phyloP scores from a whole-genome alignment of 495 filamentous ascomycete species.

The Platismatia glauca region DNA sequence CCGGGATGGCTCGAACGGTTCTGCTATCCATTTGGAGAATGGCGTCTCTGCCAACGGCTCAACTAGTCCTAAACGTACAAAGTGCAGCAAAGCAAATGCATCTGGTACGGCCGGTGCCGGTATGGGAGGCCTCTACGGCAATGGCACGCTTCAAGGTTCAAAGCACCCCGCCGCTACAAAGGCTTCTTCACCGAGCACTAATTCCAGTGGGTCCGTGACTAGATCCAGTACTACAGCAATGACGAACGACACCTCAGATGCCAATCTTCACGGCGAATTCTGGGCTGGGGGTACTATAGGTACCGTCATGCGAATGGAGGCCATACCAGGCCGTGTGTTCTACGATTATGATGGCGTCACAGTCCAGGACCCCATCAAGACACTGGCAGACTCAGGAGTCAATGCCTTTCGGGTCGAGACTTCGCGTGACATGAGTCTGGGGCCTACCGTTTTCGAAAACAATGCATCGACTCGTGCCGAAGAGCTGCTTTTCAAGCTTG shows the following conservation, averaged over 20 bases:
- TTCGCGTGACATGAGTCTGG: conserved; percentile 11
- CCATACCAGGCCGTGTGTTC: conserved; percentile 17
- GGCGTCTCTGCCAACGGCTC: conserved; percentile 1
- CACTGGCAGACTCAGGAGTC: conserved; percentile 19
- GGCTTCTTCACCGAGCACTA: background rate
- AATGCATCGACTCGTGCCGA: conserved; percentile 6
- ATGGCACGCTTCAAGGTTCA: background rate
- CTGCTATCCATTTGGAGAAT: background rate
- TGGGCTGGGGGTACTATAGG: conserved; percentile 19
- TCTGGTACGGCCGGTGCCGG: background rate
- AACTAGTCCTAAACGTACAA: background rate
- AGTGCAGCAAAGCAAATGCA: conserved; percentile 1
- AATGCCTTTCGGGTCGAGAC: conserved; percentile 19
- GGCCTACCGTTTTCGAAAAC: conserved; percentile 12
- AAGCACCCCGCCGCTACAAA: background rate
- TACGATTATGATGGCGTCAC: conserved; percentile 22
- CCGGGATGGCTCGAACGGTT: background rate
- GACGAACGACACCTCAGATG: background rate
- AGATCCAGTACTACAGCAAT: background rate
- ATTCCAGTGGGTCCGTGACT: background rate
- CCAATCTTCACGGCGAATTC: conserved; percentile 9
- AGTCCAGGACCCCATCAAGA: conserved; percentile 22
- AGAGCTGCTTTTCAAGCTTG: conserved; percentile 16
- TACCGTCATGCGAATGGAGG: conserved; percentile 18
- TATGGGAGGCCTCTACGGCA: background rate